Percentiles rank a stretch among this genome's conserved stretches.
phyloP scores from a whole-genome alignment of 2,329 filamentous ascomycete species.

The Xylariaceae sp. region DNA sequence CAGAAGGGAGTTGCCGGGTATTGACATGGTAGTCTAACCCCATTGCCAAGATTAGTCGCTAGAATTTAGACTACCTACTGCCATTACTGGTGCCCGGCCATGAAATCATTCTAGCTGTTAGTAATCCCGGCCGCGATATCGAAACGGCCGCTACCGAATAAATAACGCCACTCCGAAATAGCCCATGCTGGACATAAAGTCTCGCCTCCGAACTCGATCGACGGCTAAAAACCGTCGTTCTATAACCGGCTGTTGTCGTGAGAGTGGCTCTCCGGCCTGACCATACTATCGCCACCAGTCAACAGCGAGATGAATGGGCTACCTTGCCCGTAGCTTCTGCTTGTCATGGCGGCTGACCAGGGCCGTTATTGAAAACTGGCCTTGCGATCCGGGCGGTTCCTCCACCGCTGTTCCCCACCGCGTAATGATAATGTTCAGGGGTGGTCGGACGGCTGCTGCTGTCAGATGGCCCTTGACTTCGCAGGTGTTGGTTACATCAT shows the following conservation, averaged over 20 bases:
- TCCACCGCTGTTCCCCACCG: conserved; percentile 4
- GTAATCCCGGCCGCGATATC: conserved; percentile 1
- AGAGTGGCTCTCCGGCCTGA: background rate
- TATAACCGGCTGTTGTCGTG: background rate
- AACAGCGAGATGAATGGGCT: background rate
- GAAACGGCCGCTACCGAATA: conserved; percentile 1
- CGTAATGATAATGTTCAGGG: conserved; percentile 2
- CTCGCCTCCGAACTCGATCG: too few species aligned
- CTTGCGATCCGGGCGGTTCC: conserved; percentile 14
- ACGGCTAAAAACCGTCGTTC: background rate
- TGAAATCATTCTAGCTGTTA: background rate
- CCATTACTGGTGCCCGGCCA: background rate
- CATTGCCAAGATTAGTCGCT: too few species aligned
- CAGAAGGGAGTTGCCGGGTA: too few species aligned
- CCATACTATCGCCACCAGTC: background rate
- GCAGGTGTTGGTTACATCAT: background rate
- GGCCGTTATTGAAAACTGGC: conserved; percentile 1
- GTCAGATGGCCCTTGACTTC: too few species aligned
- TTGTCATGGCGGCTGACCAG: background rate
- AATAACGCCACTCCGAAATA: background rate
- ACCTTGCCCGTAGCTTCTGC: background rate
- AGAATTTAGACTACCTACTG: too few species aligned
- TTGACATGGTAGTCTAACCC: too few species aligned
- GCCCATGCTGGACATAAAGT: too few species aligned
- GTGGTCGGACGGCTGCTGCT: too few species aligned